Evolutionary conservation across 1,284 basidiomycete species (phyloP).

Genomic region (Melampsora medusae): DNA sequence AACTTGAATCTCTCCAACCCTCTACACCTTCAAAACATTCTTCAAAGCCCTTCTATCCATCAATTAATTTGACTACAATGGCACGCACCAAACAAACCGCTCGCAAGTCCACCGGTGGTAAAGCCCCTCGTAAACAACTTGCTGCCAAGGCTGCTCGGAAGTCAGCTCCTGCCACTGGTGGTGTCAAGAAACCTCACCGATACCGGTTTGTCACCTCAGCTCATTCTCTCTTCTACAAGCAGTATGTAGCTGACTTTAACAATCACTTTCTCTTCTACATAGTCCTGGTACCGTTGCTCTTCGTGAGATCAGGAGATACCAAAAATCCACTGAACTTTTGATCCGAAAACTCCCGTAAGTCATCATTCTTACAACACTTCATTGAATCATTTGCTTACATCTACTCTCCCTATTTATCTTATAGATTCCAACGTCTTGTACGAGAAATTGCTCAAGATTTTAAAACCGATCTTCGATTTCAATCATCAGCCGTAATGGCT

Average conservation of each 20-base stretch:
- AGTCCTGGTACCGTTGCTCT: conserved; percentile 53
- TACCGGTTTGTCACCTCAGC: conserved; percentile 60
- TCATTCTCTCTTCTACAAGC: not conserved
- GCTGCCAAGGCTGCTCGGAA: conserved; percentile 60
- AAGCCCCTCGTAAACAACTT: conserved; percentile 62
- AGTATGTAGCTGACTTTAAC: conserved; percentile 12
- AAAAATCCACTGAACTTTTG: conserved; percentile 59
- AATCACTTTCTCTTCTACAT: not conserved
- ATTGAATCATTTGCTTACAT: conserved; percentile 36
- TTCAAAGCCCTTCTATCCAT: not conserved
- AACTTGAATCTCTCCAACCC: not conserved
- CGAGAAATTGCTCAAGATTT: conserved; percentile 54
- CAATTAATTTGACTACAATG: too few species aligned
- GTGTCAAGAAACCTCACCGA: conserved; percentile 65
- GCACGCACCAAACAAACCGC: conserved; percentile 62
- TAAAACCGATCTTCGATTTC: conserved; percentile 67
- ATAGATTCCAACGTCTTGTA: conserved; percentile 51
- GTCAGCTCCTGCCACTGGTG: conserved; percentile 60
- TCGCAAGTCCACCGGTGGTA: conserved; percentile 65
- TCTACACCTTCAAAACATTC: not conserved
- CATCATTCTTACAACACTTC: not conserved
- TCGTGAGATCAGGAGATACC: conserved; percentile 51
- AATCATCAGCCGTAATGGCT: conserved; percentile 71
- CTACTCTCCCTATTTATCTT: too few species aligned
- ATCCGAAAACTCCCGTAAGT: conserved; percentile 58